Evolutionary conservation across 306 rosid genomes (phyloP), one percentile per base, ranked within the genome.

Genomic region (Casuarina glauca): DNA sequence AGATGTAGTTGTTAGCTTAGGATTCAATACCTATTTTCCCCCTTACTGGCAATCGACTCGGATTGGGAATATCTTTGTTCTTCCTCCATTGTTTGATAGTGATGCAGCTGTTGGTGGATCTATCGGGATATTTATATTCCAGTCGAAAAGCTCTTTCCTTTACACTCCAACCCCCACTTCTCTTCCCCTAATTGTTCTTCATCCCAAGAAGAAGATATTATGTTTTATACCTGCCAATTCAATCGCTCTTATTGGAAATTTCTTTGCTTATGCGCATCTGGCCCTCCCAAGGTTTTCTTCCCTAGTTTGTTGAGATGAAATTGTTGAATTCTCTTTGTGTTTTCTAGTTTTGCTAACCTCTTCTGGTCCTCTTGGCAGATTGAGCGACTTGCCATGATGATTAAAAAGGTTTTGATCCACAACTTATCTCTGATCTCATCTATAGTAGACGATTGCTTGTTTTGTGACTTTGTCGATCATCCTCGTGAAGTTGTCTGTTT

Each of bases 361-460:
- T 70, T 32, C 53, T 51, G 67, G 42, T 71, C 13, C 44, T 2
- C 55, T 36, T 76, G 82, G 81, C 97, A 95, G 99, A 88, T 90
- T 79, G 93, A 91, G 45, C 85, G 87, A 70, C 93, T 95, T 17
- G 90, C 94, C 16, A 61, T 79, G 73, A 82, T 91, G 89, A 83
- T 95, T 74, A 92, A 88, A 83, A 88, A 87, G 97, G 97, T 91
- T 80, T 82, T 54, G 17, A 60, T 74, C 16, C 76, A 70, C 48
- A 64, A 69, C 82, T 54, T 70, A 60, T 75, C 12, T 76, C 51
- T 72, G 49, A 67, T 87, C 81, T 79, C 75, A 68, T 55, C 62
- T 71, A 74, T 64, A 9, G 63, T 66, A 41, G 1, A 78, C 55
- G 48, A 52, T 1, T 77, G 62, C 52, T 78, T 76, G 69, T 55